Base-by-base conservation (phyloP, 495 filamentous ascomycete genomes). In the Barbatosphaeria neglecta region DNA sequence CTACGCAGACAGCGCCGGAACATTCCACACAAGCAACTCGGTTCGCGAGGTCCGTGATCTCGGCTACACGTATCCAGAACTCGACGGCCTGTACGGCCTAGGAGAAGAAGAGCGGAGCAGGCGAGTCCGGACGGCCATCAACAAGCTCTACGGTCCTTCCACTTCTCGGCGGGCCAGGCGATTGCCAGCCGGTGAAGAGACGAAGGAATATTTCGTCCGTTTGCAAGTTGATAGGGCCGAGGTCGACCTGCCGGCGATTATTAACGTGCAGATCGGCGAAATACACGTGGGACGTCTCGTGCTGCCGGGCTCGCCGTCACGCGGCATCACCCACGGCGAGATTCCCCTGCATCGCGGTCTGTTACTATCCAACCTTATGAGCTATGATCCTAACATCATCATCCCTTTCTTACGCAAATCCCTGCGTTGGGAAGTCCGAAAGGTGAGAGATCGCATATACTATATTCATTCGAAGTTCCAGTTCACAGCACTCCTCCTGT, bases 61-160 rank as follows among this genome's bases (percentile, higher is more conserved):
- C 19, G 65, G 66, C 8, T 71, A 71, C 43, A 62, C 62, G 11
- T 69, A 71, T 50, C 60, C 66, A 1, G 67, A 71, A 39, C 52
- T 64, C 10, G 22, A 37, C 23, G 43, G 20, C 7, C 22, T n/a
- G 28, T 37, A 37, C 20, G 22, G 37, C 15, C n/a, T 10, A 20
- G 18, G 49, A 24, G 27, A 11, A 0, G 48, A 49, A 23, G 18
- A 50, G 27, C 50, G 46, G 3, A 17, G 45, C 33, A 10, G 27
- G 8, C 3, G 3, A 20, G 47, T 61, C 16, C 47, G 53, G 3
- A 39, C 45, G 7, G 39, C 39, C 19, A 44, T 66, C 0, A 58
- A 61, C 37, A 35, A n/a, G 20, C 40, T 59, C 2, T 66, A 64
- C 38, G 52, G 33, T 10, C 18, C 13, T 6, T 19, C 16, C 13